Evolutionary conservation across 2,329 filamentous ascomycete genomes (phyloP), one percentile per base, ranked within the genome.

Genomic region (Clarireedia paspali): DNA sequence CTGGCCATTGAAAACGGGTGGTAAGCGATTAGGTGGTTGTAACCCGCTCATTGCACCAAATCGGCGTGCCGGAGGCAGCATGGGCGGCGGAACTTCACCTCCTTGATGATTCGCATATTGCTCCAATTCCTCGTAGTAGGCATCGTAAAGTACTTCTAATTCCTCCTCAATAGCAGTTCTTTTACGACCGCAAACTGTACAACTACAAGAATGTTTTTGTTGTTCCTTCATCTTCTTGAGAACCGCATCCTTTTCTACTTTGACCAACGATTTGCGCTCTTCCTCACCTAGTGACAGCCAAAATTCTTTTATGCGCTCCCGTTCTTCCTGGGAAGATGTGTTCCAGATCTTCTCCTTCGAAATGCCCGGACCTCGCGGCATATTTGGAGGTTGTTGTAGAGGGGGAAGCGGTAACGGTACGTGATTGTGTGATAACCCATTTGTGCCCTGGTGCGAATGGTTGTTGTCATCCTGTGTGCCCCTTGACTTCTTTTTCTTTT

Each of bases 161-260:
- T 99, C 94, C 73, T 99, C 94, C 73, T 99, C 94, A 64, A 99
- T 99, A 40, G 94, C 94, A 12, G 88, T 96, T 53, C 94, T 84
- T 75, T 99, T 99, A 63, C 94, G 83, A 53, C 94, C 94, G 71
- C 94, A 99, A 42, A 99, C 92, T 4, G 91, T 95, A 73, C 94
- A 99, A 71, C 91, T 96, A 77, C 94, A 99, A 2, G 92, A 97
- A 71, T 97, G 91, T 73, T 97, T 97, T 72, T 99, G 94, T 72
- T 99, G 94, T 72, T 99, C 94, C 78, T 99, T 99, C 94, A 99
- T 99, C 77, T 99, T 99, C 69, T 89, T 91, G 56, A 99, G 75
- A 0, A 99, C 94, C 6, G 94, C 92, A 72, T 99, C 92, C 74
- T 99, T 99, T 73, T 99, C 94, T 30, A 99, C 92, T 73, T 96